A percentile compares a stretch with the other conserved stretches of the same genome.
These are phyloP conservation scores for Penicillium sp. DNA, from an alignment of 2,329 filamentous ascomycete genomes.

Conservation along the genomic window DNA sequence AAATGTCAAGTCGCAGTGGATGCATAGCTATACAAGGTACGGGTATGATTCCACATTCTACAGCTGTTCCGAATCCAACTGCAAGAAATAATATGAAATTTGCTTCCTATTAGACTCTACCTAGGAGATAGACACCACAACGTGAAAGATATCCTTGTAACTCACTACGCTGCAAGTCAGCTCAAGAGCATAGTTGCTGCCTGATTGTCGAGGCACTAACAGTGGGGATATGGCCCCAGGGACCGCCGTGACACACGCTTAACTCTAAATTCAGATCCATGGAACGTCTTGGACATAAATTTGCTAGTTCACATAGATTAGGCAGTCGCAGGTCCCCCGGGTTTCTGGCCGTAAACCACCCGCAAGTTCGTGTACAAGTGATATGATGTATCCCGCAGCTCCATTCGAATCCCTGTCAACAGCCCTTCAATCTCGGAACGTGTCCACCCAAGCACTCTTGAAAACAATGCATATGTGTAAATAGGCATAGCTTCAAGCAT, in stretches of 20 bases:
- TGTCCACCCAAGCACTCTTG: constrained; percentile 38
- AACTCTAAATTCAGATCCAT: background rate
- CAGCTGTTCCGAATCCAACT: background rate
- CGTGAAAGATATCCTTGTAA: background rate
- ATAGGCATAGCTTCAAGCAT: constrained; percentile 37
- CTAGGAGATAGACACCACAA: background rate
- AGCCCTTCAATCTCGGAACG: constrained; percentile 39
- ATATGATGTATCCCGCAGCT: constrained; percentile 35
- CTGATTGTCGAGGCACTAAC: background rate
- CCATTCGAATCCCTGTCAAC: constrained; percentile 37
- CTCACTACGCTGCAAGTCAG: background rate
- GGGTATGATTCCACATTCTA: background rate
- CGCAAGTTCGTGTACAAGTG: constrained; percentile 38
- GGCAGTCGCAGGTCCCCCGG: background rate
- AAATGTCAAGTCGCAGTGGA: background rate
- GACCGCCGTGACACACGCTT: background rate
- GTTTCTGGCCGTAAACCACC: constrained; percentile 32
- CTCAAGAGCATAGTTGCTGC: background rate
- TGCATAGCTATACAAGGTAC: background rate
- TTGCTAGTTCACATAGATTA: background rate
- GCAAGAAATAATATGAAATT: background rate
- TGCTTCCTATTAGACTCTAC: background rate
- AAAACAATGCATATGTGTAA: constrained; percentile 40
- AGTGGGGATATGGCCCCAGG: background rate
- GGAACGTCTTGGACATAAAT: background rate